Conservation (phyloP, 805 yeast species). For the Candida khao-thaluensis region DNA sequence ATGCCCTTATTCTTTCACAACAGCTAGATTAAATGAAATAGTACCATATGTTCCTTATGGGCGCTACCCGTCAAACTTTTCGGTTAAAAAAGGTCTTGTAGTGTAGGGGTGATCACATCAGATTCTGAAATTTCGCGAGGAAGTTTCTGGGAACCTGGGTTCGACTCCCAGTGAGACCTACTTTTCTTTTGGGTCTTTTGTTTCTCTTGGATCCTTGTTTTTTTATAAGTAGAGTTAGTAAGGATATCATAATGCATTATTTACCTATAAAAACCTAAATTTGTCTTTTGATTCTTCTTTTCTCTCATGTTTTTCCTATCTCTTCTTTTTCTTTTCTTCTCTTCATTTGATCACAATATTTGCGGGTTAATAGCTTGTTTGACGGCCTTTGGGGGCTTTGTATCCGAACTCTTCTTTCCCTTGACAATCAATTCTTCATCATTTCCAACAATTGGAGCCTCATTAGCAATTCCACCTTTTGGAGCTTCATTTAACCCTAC, state of each 20-base stretch:
- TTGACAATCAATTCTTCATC: conserved; percentile 28
- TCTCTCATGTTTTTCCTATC: too few species aligned
- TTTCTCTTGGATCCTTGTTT: too few species aligned
- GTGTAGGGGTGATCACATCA: conserved; percentile 35
- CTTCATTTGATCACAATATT: too few species aligned
- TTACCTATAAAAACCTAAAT: too few species aligned
- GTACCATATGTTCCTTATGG: background rate
- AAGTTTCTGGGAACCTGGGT: conserved; percentile 33
- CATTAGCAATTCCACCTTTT: conserved; percentile 47
- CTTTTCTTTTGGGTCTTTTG: conserved; percentile 8
- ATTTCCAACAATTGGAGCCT: conserved; percentile 42
- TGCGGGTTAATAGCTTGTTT: background rate
- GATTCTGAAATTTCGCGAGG: conserved; percentile 23
- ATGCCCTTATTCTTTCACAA: too few species aligned
- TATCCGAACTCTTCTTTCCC: conserved; percentile 12
- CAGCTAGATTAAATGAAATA: too few species aligned
- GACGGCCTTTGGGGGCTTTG: conserved; percentile 1
- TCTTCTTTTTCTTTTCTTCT: too few species aligned
- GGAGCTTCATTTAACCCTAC: conserved; percentile 44
- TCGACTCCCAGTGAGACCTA: conserved; percentile 34
- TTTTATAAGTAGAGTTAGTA: too few species aligned
- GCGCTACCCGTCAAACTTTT: background rate
- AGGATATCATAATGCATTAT: background rate
- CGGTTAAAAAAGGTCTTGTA: conserved; percentile 23
- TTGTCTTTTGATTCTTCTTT: too few species aligned